phyloP scores from a whole-genome alignment of 1,139 yeast genomes.

The Zygosaccharomyces sapae region DNA sequence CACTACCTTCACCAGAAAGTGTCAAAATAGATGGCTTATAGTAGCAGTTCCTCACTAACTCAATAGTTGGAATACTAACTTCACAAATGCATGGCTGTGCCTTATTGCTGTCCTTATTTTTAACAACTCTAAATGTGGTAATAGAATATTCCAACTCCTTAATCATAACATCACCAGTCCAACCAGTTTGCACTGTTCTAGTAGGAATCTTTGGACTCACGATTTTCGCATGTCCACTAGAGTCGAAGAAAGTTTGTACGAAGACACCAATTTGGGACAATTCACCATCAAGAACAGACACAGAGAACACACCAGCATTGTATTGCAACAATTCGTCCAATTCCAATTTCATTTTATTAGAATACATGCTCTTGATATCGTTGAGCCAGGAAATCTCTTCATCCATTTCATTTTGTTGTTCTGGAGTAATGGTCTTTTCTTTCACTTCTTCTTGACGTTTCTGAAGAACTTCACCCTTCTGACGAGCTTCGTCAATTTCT shows the following conservation, averaged over 20 bases:
- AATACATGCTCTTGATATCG: constrained; percentile 40
- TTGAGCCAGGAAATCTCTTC: constrained; percentile 37
- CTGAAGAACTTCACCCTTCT: constrained; percentile 36
- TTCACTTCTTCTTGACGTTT: constrained; percentile 30
- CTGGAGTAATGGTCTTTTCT: constrained; percentile 32
- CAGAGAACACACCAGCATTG: constrained; percentile 72
- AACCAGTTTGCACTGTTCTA: constrained; percentile 45
- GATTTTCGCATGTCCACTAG: constrained; percentile 59
- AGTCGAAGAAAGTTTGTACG: constrained; percentile 73
- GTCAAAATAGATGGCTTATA: constrained; percentile 53
- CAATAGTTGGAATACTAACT: constrained; percentile 60
- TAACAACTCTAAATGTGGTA: constrained; percentile 57
- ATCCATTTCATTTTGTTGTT: constrained; percentile 26
- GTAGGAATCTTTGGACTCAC: constrained; percentile 47
- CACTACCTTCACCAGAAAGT: constrained; percentile 46
- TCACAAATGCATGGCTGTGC: constrained; percentile 61
- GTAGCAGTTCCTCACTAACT: constrained; percentile 64
- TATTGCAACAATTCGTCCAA: constrained; percentile 59
- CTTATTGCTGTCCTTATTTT: constrained; percentile 50
- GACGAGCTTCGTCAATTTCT: constrained; percentile 48
- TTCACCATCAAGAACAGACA: constrained; percentile 57
- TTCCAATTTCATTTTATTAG: constrained; percentile 53
- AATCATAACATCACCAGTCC: constrained; percentile 67
- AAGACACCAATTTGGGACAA: constrained; percentile 52
- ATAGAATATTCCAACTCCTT: constrained; percentile 75